Conservation (phyloP, 768 basidiomycete species). For the Trametes cubensis region DNA sequence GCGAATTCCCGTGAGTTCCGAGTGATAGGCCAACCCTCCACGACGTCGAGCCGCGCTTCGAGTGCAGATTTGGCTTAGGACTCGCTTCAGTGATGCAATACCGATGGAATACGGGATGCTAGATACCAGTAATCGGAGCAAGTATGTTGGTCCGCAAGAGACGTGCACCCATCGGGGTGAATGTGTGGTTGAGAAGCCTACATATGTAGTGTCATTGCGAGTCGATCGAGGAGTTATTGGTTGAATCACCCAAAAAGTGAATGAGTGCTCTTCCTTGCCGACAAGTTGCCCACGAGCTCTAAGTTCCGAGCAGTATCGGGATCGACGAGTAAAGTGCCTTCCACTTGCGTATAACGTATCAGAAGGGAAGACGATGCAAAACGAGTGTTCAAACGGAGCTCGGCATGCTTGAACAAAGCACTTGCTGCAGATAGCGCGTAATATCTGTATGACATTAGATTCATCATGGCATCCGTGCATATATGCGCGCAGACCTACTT, state of each 20-base stretch:
- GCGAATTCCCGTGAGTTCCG: too few species aligned
- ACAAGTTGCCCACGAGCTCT: constrained; percentile 82
- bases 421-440: constrained; percentile 85
- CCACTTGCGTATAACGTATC: constrained; percentile 75
- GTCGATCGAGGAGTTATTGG: neutral
- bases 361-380: constrained; percentile 72
- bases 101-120: neutral
- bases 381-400: constrained; percentile 65
- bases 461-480: neutral
- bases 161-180: constrained; percentile 87
- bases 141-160: constrained; percentile 79
- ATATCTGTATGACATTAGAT: constrained; percentile 53
- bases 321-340: constrained; percentile 96
- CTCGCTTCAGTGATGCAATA: neutral
- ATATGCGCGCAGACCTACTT: constrained; percentile 58
- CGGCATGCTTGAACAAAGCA: constrained; percentile 86
- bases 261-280: constrained; percentile 65
- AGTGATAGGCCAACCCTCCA: constrained; percentile 57
- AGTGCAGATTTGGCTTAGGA: constrained; percentile 60
- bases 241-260: constrained; percentile 76
- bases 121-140: constrained; percentile 73
- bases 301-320: constrained; percentile 85
- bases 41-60: constrained; percentile 82
- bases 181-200: constrained; percentile 79
- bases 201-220: neutral